A percentile compares a stretch with the other conserved stretches of the same genome.
These are phyloP conservation scores for Dioscorea dumetorum DNA, from an alignment of 106 monocot genomes.

Conservation along the genomic window DNA sequence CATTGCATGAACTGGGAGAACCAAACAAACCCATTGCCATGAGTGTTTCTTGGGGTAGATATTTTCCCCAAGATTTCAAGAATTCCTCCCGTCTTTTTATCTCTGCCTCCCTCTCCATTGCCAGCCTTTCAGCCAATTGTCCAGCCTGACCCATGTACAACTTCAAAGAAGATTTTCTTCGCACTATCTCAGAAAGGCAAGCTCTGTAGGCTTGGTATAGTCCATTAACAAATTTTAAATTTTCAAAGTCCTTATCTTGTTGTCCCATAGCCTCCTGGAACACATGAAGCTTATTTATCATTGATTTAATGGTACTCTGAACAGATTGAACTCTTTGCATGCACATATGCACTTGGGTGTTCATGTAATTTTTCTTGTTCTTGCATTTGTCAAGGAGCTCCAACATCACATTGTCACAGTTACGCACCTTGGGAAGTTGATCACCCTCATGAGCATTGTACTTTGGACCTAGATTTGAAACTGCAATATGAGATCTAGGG, in stretches of 20 bases:
- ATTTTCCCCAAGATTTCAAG: slow-evolving; percentile 57
- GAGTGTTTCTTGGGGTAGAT: slow-evolving; percentile 69
- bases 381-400: slow-evolving; percentile 61
- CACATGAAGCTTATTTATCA: slow-evolving; percentile 76
- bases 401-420: slow-evolving; percentile 36
- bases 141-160: slow-evolving; percentile 94
- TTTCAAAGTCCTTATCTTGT: slow-evolving; percentile 69
- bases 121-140: slow-evolving; percentile 73
- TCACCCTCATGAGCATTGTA: slow-evolving; percentile 87
- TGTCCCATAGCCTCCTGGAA: slow-evolving; percentile 92
- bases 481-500: slow-evolving; percentile 76
- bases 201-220: slow-evolving; percentile 77
- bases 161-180: slow-evolving; percentile 73
- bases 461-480: slow-evolving; percentile 92
- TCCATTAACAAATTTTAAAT: slow-evolving; percentile 60
- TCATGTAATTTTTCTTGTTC: slow-evolving; percentile 75
- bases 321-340: slow-evolving; percentile 80
- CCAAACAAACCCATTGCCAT: slow-evolving; percentile 82
- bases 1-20: slow-evolving; percentile 80
- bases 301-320: slow-evolving; percentile 59
- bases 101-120: slow-evolving; percentile 75
- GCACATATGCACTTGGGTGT: slow-evolving; percentile 56
- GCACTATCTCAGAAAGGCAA: slow-evolving; percentile 81
- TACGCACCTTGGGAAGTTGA: slow-evolving; percentile 61
- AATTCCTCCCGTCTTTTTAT: slow-evolving; percentile 70